Conservation (phyloP, 306 rosid genomes). For the Rosa multiflora region DNA sequence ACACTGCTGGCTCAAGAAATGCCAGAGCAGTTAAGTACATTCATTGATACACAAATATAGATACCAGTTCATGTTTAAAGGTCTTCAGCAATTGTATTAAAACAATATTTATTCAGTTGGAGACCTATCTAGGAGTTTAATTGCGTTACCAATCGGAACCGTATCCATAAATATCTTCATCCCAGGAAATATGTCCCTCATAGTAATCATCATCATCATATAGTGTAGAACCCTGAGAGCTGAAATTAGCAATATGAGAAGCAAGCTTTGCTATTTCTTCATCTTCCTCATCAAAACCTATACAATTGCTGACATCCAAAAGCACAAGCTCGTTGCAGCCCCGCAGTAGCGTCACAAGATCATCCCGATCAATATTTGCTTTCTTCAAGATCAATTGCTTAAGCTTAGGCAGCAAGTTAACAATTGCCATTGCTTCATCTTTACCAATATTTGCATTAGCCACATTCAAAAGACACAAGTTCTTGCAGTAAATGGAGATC, state of each 20-base stretch:
- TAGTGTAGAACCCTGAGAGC: background rate
- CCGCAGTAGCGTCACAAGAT: background rate
- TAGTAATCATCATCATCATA: too few relatives aligned
- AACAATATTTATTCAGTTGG: too few relatives aligned
- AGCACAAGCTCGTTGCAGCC: background rate
- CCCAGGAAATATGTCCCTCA: too few relatives aligned
- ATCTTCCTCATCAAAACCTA: background rate
- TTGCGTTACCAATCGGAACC: too few relatives aligned
- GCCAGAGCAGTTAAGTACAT: too few relatives aligned
- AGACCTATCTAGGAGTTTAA: too few relatives aligned
- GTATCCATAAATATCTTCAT: too few relatives aligned
- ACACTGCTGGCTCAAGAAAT: too few relatives aligned
- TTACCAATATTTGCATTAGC: background rate
- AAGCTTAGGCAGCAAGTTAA: background rate
- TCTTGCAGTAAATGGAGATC: background rate
- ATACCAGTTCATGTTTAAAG: too few relatives aligned
- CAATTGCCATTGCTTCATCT: background rate
- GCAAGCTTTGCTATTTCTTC: background rate
- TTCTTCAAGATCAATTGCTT: background rate
- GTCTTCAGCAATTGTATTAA: too few relatives aligned
- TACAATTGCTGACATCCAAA: background rate
- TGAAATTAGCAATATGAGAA: background rate
- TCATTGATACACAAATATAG: too few relatives aligned
- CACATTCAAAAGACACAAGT: background rate
- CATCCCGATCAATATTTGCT: background rate